Conservation (phyloP, 179 eudicot genomes). For the Silene noctiflora region DNA sequence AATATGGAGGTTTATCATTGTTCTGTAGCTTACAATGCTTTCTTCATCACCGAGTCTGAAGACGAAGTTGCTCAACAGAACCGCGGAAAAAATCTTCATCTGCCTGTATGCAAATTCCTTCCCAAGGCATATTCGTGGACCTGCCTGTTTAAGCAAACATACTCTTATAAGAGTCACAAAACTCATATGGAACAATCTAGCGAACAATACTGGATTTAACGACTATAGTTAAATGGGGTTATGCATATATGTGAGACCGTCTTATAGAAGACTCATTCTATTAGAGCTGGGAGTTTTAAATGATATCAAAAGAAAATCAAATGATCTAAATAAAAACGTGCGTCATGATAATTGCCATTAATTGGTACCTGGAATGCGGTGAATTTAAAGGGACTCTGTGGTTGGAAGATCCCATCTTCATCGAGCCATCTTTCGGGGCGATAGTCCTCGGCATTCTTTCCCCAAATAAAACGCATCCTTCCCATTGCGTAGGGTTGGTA, state of each 20-base stretch:
- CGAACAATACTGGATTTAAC: neutral
- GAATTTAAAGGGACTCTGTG: constrained; percentile 66
- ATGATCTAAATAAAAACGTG: too few relatives aligned
- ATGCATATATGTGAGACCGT: neutral
- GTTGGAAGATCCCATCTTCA: constrained; percentile 49
- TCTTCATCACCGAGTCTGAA: constrained; percentile 48
- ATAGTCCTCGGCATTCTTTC: constrained; percentile 64
- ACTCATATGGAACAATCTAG: neutral
- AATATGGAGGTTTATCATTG: constrained; percentile 59
- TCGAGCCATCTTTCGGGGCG: constrained; percentile 78
- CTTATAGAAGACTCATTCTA: neutral
- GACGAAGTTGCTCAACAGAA: constrained; percentile 41
- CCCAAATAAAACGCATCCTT: constrained; percentile 72
- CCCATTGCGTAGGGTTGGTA: constrained; percentile 82
- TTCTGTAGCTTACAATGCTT: constrained; percentile 43
- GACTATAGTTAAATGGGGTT: neutral
- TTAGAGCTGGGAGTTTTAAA: neutral
- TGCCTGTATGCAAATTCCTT: constrained; percentile 87
- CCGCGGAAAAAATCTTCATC: constrained; percentile 69
- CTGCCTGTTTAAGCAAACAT: constrained; percentile 49
- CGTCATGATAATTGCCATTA: neutral
- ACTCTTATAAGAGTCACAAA: neutral
- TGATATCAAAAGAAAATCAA: neutral
- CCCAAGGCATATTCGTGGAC: constrained; percentile 77
- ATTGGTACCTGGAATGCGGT: constrained; percentile 78